Evolutionary conservation across 192 early-diverging fungal species (phyloP), one percentile per base, ranked within the genome.

Genomic region (Entomortierella beljakovae): DNA sequence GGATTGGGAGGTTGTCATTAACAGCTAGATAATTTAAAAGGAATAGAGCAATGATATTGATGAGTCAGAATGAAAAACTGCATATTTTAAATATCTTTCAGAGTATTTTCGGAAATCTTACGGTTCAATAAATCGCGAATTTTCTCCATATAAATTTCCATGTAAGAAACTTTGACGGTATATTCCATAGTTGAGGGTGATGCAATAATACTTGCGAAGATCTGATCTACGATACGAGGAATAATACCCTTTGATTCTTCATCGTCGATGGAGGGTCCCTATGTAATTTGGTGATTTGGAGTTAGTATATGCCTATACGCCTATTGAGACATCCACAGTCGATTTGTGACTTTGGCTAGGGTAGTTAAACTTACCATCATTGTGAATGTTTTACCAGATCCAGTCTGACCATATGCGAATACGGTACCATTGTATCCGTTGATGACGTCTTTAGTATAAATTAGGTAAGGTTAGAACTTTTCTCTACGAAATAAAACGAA

Each of bases 81-180:
- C 11, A 9, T 28, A 23, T 8, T 15, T 53, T 11, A 26, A 16
- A 31, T 57, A 15, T 53, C 35, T 61, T 25, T 29, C 55, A 20
- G 8, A 55, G 15, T 22, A 16, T 51, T 34, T 54, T 38, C 20
- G 32, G 8, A 53, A 31, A 43, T 68, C 88, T 82, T 81, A 94
- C 89, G 93, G 81, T 96, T 94, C 40, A 99, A 86, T 73, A 99
- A 80, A 89, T 99, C 98, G 63, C 97, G 89, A 65, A 99, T 95
- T 80, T 93, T 94, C 71, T 99, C 98, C 97, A 99, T 99, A 86
- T 99, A 99, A 70, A 99, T 98, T 90, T 99, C 98, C 97, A 99
- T 98, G 84, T 93, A 99, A n/a, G 96, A 98, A 4, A 96, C 94
- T 72, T 97, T 95, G 68, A 99, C 97, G 22, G 97, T 98, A 83